Evolutionary conservation across 2,329 filamentous ascomycete species (phyloP).

Genomic region (Cladosporium sp.): DNA sequence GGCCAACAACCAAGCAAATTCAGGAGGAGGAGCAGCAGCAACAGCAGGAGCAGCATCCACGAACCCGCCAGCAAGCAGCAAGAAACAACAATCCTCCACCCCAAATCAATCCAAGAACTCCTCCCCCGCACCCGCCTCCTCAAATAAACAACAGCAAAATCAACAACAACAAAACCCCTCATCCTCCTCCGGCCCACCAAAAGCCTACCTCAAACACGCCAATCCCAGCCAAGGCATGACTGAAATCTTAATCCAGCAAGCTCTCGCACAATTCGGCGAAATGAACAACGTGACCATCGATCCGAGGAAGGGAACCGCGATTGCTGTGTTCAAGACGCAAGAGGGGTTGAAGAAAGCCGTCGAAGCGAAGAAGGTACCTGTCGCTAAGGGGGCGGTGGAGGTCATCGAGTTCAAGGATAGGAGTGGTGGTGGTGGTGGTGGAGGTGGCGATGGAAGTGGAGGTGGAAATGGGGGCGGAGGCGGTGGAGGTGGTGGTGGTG

Average conservation of each 20-base stretch:
- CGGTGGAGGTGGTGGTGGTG: constrained; percentile 13
- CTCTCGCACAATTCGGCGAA: constrained; percentile 67
- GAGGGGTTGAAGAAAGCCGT: constrained; percentile 72
- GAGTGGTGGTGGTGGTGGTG: constrained; percentile 20
- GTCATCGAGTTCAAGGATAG: constrained; percentile 74
- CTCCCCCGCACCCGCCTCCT: constrained; percentile 13
- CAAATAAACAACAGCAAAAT: constrained; percentile 18
- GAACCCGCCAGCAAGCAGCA: constrained; percentile 9
- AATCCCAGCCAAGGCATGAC: constrained; percentile 91
- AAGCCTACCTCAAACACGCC: constrained; percentile 52
- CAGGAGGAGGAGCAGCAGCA: background rate
- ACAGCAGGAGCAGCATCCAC: constrained; percentile 6
- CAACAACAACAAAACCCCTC: constrained; percentile 45
- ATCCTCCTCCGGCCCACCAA: constrained; percentile 65
- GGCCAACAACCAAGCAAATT: background rate
- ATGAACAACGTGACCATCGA: constrained; percentile 85
- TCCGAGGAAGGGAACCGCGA: constrained; percentile 89
- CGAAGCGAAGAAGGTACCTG: constrained; percentile 70
- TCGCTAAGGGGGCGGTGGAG: constrained; percentile 81
- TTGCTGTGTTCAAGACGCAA: constrained; percentile 78
- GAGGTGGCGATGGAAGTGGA: constrained; percentile 21
- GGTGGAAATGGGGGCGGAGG: constrained; percentile 14
- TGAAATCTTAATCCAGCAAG: constrained; percentile 69
- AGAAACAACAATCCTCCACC: constrained; percentile 12
- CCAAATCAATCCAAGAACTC: constrained; percentile 32